Evolutionary conservation across 2,329 filamentous ascomycete genomes (phyloP), one percentile per base, ranked within the genome.

Genomic region (Teratosphaeria gauchensis): DNA sequence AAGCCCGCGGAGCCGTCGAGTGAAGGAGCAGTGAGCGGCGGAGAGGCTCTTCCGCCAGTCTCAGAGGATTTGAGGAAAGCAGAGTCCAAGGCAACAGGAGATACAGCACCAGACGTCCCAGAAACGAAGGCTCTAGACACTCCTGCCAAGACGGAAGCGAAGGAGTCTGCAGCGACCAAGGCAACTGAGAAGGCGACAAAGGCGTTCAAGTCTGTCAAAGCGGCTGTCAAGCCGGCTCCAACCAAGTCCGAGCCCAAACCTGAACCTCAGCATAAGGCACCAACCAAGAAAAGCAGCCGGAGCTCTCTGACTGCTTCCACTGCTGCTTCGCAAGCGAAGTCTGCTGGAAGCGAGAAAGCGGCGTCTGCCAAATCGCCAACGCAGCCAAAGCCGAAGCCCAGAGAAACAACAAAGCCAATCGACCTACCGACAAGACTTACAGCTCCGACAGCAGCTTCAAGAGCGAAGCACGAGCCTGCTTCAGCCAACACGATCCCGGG

Each of bases 381-480:
- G 12, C 32, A 60, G 16, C 21, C 59, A 21, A 66, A 66, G 51
- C 57, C 64, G 28, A 86, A 84, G 69, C 74, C 80, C 48, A 85
- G 84, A 71, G 89, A 87, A 11, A 85, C 85, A 1, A 90, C 88
- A 1, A 82, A 84, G 58, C 86, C 87, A 9, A 77, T 85, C 56
- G 83, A 82, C 58, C 76, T 90, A 1, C 84, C 87, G 8, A 77
- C 86, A 9, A 85, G 86, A 59, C 76, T 90, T 32, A 87, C 80
- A 28, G 84, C 86, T 5, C 87, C 85, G 33, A 91, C 88, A 3
- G 82, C 87, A 28, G 80, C 88, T 0, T 90, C 84, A 1, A 82
- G 82, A 16, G 85, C 84, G 14, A 89, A 86, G 72, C 77, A 80
- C 55, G 77, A 77, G 35, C 56, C 64, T 1, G 59, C 63, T 4